Base-by-base conservation (phyloP, 2,329 filamentous ascomycete species). In the Orbilia oligospora region DNA sequence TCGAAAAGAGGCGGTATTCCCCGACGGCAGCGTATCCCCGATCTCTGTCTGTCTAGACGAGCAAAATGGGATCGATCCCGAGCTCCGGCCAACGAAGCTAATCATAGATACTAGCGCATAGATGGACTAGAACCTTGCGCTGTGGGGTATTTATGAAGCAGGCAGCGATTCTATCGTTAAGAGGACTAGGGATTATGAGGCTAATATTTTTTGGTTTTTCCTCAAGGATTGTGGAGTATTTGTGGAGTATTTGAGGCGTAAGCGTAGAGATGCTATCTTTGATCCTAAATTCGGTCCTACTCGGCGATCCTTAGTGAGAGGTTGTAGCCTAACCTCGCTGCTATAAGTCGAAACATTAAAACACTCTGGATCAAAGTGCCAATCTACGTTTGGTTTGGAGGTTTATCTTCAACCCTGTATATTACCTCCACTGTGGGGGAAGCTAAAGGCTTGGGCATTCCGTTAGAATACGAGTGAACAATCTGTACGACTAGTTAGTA, bases 81-180 rank as follows among this genome's bases (percentile, higher is more conserved):
- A 77, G 67, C 66, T 77, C 72, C 72, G 72, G 72, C 41, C 67
- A 71, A 70, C 61, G 66, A 77, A 77, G 72, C 72, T 77, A 77
- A 63, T 44, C 22, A 67, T 66, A 20, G 67, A 70, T 77, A 61
- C 72, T 77, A 77, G 67, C 55, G 72, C 67, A 55, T 77, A 77
- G 72, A 67, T 67, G 72, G 72, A 49, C 65, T 61, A 67, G 67
- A 77, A 71, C 61, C 67, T 71, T 71, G 56, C 20, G 16, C 48
- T 66, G 72, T 71, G 66, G 72, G 66, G 56, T 71, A 41, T 64
- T 65, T 36, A 41, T 33, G 58, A 58, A 66, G 44, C 58, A 71
- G 72, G 72, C 67, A 77, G 67, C 72, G 53, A 51, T 70, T 64
- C 46, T 6, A 76, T 64, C 24, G 41, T 46, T 63, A 44, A 46